These are phyloP conservation scores for Exserohilum turcica DNA, from an alignment of 2,329 filamentous ascomycete species.

Conservation along the genomic window DNA sequence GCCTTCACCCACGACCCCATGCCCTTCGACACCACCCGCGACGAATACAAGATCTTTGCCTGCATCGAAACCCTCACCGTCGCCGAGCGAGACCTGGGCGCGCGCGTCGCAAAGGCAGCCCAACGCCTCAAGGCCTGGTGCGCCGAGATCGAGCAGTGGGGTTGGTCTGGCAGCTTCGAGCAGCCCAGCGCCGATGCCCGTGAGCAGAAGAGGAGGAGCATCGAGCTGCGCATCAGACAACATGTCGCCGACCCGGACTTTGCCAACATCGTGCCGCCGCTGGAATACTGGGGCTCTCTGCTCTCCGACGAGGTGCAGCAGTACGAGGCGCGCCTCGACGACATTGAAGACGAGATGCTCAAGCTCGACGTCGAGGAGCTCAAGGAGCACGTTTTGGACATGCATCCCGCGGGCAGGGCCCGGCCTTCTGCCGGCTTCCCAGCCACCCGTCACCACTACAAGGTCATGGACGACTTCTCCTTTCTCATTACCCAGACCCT, in stretches of 20 bases:
- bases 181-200: slow-evolving; percentile 39
- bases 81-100: slow-evolving; percentile 72
- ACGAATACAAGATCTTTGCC: slow-evolving; percentile 49
- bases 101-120: slow-evolving; percentile 71
- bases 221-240: slow-evolving; percentile 41
- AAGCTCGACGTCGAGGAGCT: slow-evolving; percentile 81
- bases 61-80: slow-evolving; percentile 68
- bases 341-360: slow-evolving; percentile 72
- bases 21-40: slow-evolving; percentile 49
- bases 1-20: slow-evolving; percentile 52
- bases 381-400: slow-evolving; percentile 83
- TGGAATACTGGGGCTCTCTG: slow-evolving; percentile 72
- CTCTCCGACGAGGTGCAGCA: slow-evolving; percentile 65
- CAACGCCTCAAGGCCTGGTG: slow-evolving; percentile 76
- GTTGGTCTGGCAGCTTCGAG: slow-evolving; percentile 60
- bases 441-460: slow-evolving; percentile 56
- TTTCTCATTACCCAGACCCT: slow-evolving; percentile 90
- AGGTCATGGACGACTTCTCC: slow-evolving; percentile 84
- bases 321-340: slow-evolving; percentile 75
- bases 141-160: slow-evolving; percentile 69
- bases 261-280: slow-evolving; percentile 27
- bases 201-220: slow-evolving; percentile 36
- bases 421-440: slow-evolving; percentile 51
- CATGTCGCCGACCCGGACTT: slow-evolving; percentile 34
- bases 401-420: slow-evolving; percentile 63